Base-by-base conservation (phyloP, 2,329 filamentous ascomycete species). In the Westerdykella sp. region DNA sequence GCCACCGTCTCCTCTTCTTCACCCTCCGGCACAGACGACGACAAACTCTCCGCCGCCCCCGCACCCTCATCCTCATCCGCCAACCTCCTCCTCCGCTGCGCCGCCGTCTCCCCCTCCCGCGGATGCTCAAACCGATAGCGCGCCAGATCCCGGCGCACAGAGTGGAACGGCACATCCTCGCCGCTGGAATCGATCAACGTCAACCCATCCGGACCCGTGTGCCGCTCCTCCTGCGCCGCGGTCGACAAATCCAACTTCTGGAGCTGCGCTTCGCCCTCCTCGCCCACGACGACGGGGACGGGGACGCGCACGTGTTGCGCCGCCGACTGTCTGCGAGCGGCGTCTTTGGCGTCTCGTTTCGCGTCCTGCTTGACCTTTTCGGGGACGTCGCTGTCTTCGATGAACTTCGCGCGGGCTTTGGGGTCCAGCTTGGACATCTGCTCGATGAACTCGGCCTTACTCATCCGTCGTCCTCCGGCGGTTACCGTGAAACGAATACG, bases 401-500 rank as follows among this genome's bases (percentile, higher is more conserved):
- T 66, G 22, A 70, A 65, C 38, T 69, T 72, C 12, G 72, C 74
- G 31, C 78, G 75, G 12, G 81, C 79, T 56, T 79, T 79, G 18
- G 79, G 77, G 60, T 91, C 85, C 46, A 91, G 73, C 50, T 81
- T 78, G 50, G 81, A 79, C 58, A 93, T 82, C 59, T 87, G 81
- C 37, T 76, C 73, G 47, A 93, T 80, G 60, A 93, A 91, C 57
- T 89, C 85, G 4, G 83, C 80, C 67, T 90, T 90, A 48, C 78
- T 89, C 79, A 93, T 84, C 38, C 86, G 79, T 48, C 76, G 74
- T 5, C 84, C 84, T n/a, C 81, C 78, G 28, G 82, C 80, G 36
- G 77, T 80, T 49, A 91, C 85, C 1, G 83, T 89, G 66, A 90
- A 91, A 12, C 86, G 79, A 43, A 91, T 81, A 43, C 80, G 74